Evolutionary conservation across 2,329 filamentous ascomycete species (phyloP).

Genomic region (Aspergillus phoenicis): DNA sequence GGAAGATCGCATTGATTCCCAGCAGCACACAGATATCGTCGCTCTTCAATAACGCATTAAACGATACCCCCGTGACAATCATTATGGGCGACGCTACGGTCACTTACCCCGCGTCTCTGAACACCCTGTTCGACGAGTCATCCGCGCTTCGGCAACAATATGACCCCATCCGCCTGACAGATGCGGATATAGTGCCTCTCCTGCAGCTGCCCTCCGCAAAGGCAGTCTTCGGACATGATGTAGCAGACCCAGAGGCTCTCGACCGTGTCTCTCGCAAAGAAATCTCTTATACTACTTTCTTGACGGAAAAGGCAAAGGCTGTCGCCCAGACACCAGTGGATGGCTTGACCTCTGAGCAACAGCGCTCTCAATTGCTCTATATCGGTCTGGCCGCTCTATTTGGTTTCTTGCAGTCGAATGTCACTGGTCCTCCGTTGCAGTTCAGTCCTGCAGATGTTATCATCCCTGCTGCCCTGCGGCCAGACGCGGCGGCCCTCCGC

Average conservation of each 20-base stretch:
- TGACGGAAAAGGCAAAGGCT: slow-evolving; percentile 37
- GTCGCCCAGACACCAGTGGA: slow-evolving; percentile 23
- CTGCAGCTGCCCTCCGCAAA: slow-evolving; percentile 42
- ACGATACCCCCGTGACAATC: neutral
- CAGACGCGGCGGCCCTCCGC: slow-evolving; percentile 46
- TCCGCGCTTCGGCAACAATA: slow-evolving; percentile 34
- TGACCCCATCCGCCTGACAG: slow-evolving; percentile 39
- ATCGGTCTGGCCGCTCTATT: slow-evolving; percentile 71
- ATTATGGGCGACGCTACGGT: slow-evolving; percentile 31
- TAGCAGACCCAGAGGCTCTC: slow-evolving; percentile 30
- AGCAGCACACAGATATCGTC: neutral
- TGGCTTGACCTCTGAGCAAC: slow-evolving; percentile 30
- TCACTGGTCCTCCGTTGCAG: slow-evolving; percentile 80
- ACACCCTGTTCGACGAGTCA: slow-evolving; percentile 36
- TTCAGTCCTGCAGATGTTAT: slow-evolving; percentile 56
- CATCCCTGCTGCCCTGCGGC: slow-evolving; percentile 46
- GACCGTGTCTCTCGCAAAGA: slow-evolving; percentile 34
- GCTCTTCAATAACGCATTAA: neutral
- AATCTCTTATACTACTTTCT: slow-evolving; percentile 41
- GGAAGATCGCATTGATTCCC: neutral
- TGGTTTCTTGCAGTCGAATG: slow-evolving; percentile 81
- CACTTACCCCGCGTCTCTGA: slow-evolving; percentile 32
- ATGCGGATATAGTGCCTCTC: slow-evolving; percentile 35
- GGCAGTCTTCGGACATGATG: slow-evolving; percentile 42
- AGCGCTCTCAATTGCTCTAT: slow-evolving; percentile 49